A percentile compares a stretch with the other conserved stretches of the same genome.
These are phyloP conservation scores for Paramecium sonneborni DNA, from an alignment of 73 alveolate species.

Conservation along the genomic window DNA sequence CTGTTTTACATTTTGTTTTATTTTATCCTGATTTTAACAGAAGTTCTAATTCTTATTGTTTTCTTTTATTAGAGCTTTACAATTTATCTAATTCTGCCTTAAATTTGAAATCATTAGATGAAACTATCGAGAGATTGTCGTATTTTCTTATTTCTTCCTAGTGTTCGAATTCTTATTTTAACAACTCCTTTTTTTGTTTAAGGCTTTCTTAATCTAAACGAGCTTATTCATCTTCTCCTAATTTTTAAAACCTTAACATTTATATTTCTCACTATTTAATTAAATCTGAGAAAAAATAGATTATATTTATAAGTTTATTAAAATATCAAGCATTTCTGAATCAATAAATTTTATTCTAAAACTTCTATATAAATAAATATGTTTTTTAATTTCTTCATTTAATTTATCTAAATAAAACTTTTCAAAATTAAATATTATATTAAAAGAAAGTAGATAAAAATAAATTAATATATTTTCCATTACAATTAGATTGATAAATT, in stretches of 20 bases:
- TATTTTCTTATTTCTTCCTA: conserved; percentile 44
- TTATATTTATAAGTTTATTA: neutral
- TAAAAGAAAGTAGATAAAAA: too few relatives aligned
- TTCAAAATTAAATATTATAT: too few relatives aligned
- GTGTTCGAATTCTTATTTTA: conserved; percentile 30
- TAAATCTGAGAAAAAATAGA: neutral
- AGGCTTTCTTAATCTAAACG: conserved; percentile 6
- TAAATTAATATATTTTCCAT: too few relatives aligned
- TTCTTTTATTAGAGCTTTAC: neutral
- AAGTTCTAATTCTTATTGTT: neutral
- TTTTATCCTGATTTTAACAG: neutral
- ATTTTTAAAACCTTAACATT: neutral
- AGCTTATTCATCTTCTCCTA: conserved; percentile 35
- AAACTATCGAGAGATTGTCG: neutral
- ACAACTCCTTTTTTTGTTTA: neutral
- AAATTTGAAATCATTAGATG: conserved; percentile 38
- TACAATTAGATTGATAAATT: too few relatives aligned
- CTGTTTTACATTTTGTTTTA: neutral
- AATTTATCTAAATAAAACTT: too few relatives aligned
- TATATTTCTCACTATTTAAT: neutral
- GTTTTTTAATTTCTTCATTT: too few relatives aligned
- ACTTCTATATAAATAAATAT: too few relatives aligned
- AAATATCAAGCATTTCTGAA: neutral
- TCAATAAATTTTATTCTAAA: neutral
- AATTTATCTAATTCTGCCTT: conserved; percentile 24